Base-by-base conservation (phyloP, 495 filamentous ascomycete genomes). In the Neurospora sp. region DNA sequence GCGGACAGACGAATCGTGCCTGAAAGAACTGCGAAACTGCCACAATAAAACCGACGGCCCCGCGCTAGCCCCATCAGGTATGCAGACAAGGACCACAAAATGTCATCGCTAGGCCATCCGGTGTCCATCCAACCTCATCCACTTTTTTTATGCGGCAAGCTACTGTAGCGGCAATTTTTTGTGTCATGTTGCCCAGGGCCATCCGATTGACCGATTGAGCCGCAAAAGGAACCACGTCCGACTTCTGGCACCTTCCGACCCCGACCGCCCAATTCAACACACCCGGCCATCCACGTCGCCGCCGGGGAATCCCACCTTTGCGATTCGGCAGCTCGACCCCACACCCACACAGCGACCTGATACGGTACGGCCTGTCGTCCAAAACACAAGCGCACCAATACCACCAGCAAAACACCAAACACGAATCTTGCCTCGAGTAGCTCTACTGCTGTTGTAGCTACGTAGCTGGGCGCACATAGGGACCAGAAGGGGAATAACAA, bases 151-250 rank as follows among this genome's bases (percentile, higher is more conserved):
- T 72, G 66, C 70, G 19, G 72, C 71, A n/a, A 31, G 66, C 48
- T 74, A 28, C 24, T 28, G 24, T 28, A 71, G 69, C 69, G 73
- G 66, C 72, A 31, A 71, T 43, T 73, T 71, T 71, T 76, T 74
- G 39, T 69, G 54, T 62, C 13, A 31, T 62, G 24, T 62, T 28
- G 38, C 38, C 38, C 38, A 10, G 11, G 45, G 45, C 17, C 8
- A 39, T 73, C 72, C 62, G 69, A 45, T 72, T 69, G 74, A 36
- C 69, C 54, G 54, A 74, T 75, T 71, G 75, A 75, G 71, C 75
- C 75, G 75, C 75, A 76, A 72, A 21, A 62, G 24, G 24, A 34
- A 17, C 71, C 66, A 71, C 74, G 71, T 45, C 70, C 39, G 40
- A 66, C 39, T 37, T 62, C 54, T 62, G 54, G 28, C 54, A 34